Conservation (phyloP, 148 eudicot species). For the Cornus florida region DNA sequence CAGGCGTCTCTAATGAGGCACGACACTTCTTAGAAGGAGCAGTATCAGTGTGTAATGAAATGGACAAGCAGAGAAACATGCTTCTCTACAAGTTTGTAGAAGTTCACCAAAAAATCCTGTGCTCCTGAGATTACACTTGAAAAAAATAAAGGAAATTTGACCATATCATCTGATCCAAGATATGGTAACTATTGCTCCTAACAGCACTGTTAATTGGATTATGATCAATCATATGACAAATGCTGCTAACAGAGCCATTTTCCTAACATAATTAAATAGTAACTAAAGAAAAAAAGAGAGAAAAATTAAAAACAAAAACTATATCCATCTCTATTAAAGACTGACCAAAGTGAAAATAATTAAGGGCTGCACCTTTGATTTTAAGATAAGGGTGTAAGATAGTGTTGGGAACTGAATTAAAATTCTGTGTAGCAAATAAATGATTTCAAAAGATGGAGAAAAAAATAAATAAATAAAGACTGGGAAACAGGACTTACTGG, state of each 20-base stretch:
- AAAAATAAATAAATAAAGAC: not conserved
- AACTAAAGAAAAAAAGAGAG: not conserved
- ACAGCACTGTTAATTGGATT: not conserved
- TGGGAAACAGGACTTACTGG: conserved; percentile 39
- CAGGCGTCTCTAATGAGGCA: too few relatives aligned
- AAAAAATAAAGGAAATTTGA: too few relatives aligned
- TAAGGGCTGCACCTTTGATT: not conserved
- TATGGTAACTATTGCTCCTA: not conserved
- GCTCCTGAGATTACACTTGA: too few relatives aligned
- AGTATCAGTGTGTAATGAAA: too few relatives aligned
- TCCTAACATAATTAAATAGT: not conserved
- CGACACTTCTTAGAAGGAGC: too few relatives aligned
- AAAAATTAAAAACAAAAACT: not conserved
- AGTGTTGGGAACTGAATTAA: not conserved
- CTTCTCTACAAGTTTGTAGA: too few relatives aligned
- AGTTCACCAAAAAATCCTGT: too few relatives aligned
- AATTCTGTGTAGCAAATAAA: not conserved
- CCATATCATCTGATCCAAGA: too few relatives aligned
- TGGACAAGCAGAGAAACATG: too few relatives aligned
- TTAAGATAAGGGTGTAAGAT: not conserved
- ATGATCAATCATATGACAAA: not conserved
- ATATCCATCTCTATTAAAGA: not conserved
- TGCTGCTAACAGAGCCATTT: conserved; percentile 3
- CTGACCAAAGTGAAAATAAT: not conserved
- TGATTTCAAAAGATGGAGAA: not conserved